Percentiles rank a stretch among this genome's conserved stretches.
phyloP scores from a whole-genome alignment of 805 yeast genomes.

The Sporopachydermia lactativora region DNA sequence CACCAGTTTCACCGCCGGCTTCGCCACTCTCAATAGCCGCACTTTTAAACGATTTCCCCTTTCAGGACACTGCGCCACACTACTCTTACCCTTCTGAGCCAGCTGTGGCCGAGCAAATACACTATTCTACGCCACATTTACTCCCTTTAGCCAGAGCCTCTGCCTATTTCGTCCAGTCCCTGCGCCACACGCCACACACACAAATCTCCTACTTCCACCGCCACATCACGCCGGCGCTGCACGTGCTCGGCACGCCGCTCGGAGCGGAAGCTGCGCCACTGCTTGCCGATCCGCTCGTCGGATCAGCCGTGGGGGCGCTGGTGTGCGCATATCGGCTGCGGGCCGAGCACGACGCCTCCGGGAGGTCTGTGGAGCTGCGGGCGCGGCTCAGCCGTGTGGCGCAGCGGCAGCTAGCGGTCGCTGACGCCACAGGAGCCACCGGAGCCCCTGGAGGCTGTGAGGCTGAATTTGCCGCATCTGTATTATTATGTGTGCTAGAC shows the following conservation, averaged over 20 bases:
- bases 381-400: not conserved
- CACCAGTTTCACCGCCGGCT: no score
- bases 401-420: no score
- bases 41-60: no score
- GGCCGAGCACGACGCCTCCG: not conserved
- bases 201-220: not conserved
- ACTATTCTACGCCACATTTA: no score
- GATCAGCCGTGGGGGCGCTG: not conserved
- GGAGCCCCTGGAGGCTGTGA: no score
- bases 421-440: no score
- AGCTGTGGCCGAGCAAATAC: no score
- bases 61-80: no score
- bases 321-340: not conserved
- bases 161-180: no score
- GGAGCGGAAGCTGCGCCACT: not conserved
- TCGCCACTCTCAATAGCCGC: no score
- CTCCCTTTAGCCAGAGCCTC: no score
- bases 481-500: constrained; percentile 1
- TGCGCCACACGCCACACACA: not conserved
- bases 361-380: not conserved
- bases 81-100: no score
- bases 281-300: not conserved
- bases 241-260: not conserved
- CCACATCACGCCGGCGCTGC: not conserved
- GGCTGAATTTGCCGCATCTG: not conserved